These are phyloP conservation scores for Globisporangium paroecandrum DNA, from an alignment of 352 stramenopile species.

Conservation along the genomic window DNA sequence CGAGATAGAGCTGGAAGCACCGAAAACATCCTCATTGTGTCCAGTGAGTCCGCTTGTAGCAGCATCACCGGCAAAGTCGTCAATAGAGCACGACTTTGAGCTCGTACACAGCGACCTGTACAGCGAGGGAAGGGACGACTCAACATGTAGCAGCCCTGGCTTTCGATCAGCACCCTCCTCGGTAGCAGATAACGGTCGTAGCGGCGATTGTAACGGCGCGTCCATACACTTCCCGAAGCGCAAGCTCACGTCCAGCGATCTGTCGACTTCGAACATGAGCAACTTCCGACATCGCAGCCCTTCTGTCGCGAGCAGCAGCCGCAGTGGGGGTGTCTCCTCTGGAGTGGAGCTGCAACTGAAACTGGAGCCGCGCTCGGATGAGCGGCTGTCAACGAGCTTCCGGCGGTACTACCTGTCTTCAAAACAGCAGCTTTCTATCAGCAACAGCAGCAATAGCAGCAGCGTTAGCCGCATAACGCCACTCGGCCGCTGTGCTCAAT, in stretches of 20 bases:
- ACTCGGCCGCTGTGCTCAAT: background rate
- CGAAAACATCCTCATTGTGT: background rate
- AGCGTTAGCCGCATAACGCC: background rate
- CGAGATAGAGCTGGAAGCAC: background rate
- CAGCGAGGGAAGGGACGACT: background rate
- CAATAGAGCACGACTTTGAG: background rate
- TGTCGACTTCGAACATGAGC: slow-evolving; percentile 3
- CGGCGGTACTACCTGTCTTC: slow-evolving; percentile 38
- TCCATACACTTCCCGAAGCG: background rate
- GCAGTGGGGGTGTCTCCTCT: background rate
- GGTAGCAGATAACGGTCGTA: background rate
- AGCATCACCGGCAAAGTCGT: background rate
- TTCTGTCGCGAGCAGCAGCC: background rate
- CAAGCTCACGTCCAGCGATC: slow-evolving; percentile 10
- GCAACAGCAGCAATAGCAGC: slow-evolving; percentile 15
- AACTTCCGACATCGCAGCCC: background rate
- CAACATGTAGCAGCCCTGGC: background rate
- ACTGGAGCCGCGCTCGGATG: background rate
- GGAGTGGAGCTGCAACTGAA: slow-evolving; percentile 17
- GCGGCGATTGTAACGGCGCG: background rate
- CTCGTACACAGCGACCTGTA: background rate
- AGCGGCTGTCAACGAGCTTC: slow-evolving; percentile 26
- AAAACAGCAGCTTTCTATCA: slow-evolving; percentile 10
- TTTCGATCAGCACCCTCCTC: background rate
- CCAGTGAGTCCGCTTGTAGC: background rate